Conservation (phyloP, 176 grass and related monocot genomes). For the Aegilops longissima region DNA sequence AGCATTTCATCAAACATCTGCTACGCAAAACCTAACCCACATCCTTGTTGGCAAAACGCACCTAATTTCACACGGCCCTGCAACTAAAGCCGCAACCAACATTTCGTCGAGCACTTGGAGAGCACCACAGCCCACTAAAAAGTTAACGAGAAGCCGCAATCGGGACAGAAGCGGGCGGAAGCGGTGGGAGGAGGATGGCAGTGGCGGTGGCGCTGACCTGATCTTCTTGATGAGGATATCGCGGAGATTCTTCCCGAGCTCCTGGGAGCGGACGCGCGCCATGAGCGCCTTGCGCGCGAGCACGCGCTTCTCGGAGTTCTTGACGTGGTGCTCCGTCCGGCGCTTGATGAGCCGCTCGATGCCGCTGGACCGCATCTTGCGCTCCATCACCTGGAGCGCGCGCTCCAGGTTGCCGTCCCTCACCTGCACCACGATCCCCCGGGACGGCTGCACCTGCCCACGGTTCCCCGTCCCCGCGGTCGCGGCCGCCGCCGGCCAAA, state of each 20-base stretch:
- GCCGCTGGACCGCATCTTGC: conserved; percentile 77
- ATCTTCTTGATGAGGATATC: conserved; percentile 90
- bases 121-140: neutral
- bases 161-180: too few species aligned
- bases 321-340: conserved; percentile 64
- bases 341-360: conserved; percentile 80
- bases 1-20: conserved; percentile 8
- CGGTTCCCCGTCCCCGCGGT: neutral
- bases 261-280: conserved; percentile 76
- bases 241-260: conserved; percentile 78
- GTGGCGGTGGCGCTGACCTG: conserved; percentile 43
- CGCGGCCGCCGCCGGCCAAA: neutral
- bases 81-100: neutral
- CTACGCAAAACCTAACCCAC: neutral
- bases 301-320: conserved; percentile 96
- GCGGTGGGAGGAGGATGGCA: too few species aligned
- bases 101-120: conserved; percentile 34
- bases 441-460: conserved; percentile 30
- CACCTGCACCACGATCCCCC: conserved; percentile 82
- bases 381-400: conserved; percentile 68
- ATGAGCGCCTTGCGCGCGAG: conserved; percentile 83
- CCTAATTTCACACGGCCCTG: neutral
- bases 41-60: too few species aligned
- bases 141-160: too few species aligned
- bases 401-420: conserved; percentile 82